Base-by-base conservation (phyloP, 371 early-diverging fungal genomes). In the Rhizopus delemar region DNA sequence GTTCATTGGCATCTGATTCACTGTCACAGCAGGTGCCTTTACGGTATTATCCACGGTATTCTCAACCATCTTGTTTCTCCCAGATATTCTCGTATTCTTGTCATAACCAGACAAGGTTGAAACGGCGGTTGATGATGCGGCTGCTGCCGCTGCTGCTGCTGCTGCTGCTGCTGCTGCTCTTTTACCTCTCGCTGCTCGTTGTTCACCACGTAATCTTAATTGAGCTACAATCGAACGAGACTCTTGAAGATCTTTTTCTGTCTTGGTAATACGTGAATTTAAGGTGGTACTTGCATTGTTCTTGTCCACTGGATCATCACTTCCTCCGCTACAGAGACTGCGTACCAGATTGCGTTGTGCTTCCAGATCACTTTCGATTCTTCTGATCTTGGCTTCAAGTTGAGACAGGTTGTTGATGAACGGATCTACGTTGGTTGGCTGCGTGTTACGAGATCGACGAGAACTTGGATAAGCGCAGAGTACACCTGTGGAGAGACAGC, bases 321-420 rank as follows among this genome's bases (percentile, higher is more conserved):
- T 16, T 15, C 41, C n/a, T 29, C 22, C 38, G 36, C 22, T 11
- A 43, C 41, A 41, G 33, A 75, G 63, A 2, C 68, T 67, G 8
- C 72, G 65, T 5, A 73, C 63, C 51, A 70, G 59, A 5, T 41
- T 50, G n/a, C 74, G 65, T 39, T 77, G 78, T 0, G 56, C 55
- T 31, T 70, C 74, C 16, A 77, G 60, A 59, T 74, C 75, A n/a
- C 59, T 57, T 39, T 77, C 78, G 29, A 77, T 77, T 0, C 63
- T 68, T n/a, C 69, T 63, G 9, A 77, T 77, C 13, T 69, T 60
- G 13, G 64, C 70, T 55, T 74, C 78, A 11, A 77, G 48, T 8
- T 72, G 74, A 3, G 78, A 77, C 4, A 77, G 46, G 46, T 77
- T 77, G 43, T 77, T 66, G 52, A 77, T 74, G 50, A 77, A 77